Percentiles rank a stretch among this genome's conserved stretches.
These are phyloP conservation scores for Mucuna pruriens DNA, from an alignment of 306 rosid genomes.

Conservation along the genomic window DNA sequence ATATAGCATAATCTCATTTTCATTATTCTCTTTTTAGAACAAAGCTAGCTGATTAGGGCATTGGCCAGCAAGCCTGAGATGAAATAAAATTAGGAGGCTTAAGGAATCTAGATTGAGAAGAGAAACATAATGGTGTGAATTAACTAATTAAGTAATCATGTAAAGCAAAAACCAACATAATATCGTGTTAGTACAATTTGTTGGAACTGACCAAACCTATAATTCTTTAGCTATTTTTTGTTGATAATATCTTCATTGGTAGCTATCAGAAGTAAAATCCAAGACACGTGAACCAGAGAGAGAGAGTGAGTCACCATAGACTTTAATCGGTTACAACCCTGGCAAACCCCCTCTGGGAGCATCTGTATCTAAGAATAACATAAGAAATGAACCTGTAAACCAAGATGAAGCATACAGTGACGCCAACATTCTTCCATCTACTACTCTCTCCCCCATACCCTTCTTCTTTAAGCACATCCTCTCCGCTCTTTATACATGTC, in stretches of 20 bases:
- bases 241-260: conserved; percentile 45
- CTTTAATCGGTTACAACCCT: conserved; percentile 44
- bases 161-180: conserved; percentile 44
- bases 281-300: conserved; percentile 57
- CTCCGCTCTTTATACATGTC: conserved; percentile 66
- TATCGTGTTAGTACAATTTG: conserved; percentile 47
- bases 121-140: conserved; percentile 31
- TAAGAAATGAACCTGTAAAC: conserved; percentile 92
- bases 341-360: conserved; percentile 61
- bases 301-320: conserved; percentile 33
- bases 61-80: conserved; percentile 26
- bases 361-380: conserved; percentile 80
- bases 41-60: not conserved
- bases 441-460: conserved; percentile 79
- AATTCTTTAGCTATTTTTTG: conserved; percentile 41
- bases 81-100: conserved; percentile 31
- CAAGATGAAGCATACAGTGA: conserved; percentile 82
- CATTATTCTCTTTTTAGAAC: conserved; percentile 10
- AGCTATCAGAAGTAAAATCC: conserved; percentile 51
- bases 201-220: conserved; percentile 46
- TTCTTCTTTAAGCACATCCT: conserved; percentile 74
- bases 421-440: conserved; percentile 79
- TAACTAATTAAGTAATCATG: conserved; percentile 32
- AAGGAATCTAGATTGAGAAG: conserved; percentile 39
- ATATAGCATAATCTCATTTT: not conserved